Percentiles rank a stretch among this genome's conserved stretches.
Conservation (phyloP, 345 rosid genomes). For the Ceriops zippeliana region DNA sequence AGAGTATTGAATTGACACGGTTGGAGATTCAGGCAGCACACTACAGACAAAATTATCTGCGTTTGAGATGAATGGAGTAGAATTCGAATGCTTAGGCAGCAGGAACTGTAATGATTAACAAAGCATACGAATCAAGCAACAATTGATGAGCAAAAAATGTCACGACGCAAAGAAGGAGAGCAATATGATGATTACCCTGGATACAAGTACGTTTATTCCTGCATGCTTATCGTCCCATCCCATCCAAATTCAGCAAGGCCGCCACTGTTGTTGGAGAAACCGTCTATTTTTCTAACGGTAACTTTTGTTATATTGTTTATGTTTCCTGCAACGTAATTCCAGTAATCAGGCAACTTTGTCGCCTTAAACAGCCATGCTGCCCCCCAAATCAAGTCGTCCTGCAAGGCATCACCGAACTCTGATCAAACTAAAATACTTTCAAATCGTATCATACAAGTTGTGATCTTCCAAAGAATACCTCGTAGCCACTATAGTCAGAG, state of each 20-base stretch:
- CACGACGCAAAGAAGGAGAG: background rate
- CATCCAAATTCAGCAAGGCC: constrained; percentile 33
- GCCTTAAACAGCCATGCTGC: constrained; percentile 30
- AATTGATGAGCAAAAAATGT: background rate
- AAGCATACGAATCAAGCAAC: too few relatives aligned
- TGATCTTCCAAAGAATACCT: constrained; percentile 9
- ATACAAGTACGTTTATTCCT: constrained; percentile 23
- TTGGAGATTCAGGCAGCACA: constrained; percentile 54
- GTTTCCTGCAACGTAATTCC: constrained; percentile 37
- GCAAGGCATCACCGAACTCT: background rate
- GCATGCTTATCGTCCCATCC: constrained; percentile 32
- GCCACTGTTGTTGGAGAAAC: background rate
- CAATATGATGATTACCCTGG: background rate
- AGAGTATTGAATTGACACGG: constrained; percentile 36
- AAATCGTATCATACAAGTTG: too few relatives aligned
- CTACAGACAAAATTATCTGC: constrained; percentile 46
- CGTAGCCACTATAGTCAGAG: constrained; percentile 27
- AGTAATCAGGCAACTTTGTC: constrained; percentile 34
- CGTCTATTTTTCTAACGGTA: background rate
- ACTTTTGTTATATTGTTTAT: constrained; percentile 19
- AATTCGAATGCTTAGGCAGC: constrained; percentile 3
- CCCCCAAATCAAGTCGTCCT: constrained; percentile 30
- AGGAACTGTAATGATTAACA: constrained; percentile 17
- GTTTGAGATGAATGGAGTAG: constrained; percentile 18
- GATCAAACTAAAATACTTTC: too few relatives aligned